These are phyloP conservation scores for Cordyceps sp. DNA, from an alignment of 2,329 filamentous ascomycete genomes.

Conservation along the genomic window DNA sequence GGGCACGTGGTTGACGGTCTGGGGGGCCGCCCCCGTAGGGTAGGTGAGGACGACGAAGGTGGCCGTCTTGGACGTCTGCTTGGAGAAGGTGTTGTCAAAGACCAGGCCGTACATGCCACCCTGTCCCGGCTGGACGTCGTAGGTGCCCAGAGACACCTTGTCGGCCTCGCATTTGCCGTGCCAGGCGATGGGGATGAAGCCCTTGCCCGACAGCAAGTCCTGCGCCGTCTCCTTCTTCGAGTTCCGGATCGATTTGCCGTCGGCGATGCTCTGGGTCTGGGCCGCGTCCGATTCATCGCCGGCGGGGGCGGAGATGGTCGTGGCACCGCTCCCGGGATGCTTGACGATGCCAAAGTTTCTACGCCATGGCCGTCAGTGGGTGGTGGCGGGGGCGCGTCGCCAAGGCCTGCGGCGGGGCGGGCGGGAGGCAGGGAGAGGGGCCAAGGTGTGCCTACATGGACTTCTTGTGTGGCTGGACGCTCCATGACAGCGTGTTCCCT, in stretches of 20 bases:
- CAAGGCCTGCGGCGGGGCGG: not conserved
- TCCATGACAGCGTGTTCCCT: conserved; percentile 91
- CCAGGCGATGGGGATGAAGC: conserved; percentile 64
- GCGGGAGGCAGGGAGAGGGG: no score
- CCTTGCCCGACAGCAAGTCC: conserved; percentile 47
- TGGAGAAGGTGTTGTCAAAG: conserved; percentile 98
- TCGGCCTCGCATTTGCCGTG: conserved; percentile 91
- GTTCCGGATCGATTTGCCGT: conserved; percentile 30
- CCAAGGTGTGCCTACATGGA: conserved; percentile 44
- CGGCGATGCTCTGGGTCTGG: conserved; percentile 22
- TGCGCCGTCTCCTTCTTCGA: conserved; percentile 45
- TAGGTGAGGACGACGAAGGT: conserved; percentile 93
- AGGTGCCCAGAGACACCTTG: conserved; percentile 80
- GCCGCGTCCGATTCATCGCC: conserved; percentile 27
- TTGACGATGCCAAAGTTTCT: conserved; percentile 97
- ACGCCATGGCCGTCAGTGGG: conserved; percentile 6
- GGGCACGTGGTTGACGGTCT: conserved; percentile 54
- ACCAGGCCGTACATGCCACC: conserved; percentile 92
- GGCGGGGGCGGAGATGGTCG: conserved; percentile 24
- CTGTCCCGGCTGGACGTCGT: conserved; percentile 57
- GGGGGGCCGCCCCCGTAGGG: conserved; percentile 64
- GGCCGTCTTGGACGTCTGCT: conserved; percentile 82
- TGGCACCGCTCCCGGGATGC: conserved; percentile 61
- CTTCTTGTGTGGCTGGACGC: conserved; percentile 93
- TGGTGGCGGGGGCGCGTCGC: not conserved